Percentiles rank a stretch among this genome's conserved stretches.
phyloP scores from a whole-genome alignment of 140 eudicot species.

The Cichorium intybus region DNA sequence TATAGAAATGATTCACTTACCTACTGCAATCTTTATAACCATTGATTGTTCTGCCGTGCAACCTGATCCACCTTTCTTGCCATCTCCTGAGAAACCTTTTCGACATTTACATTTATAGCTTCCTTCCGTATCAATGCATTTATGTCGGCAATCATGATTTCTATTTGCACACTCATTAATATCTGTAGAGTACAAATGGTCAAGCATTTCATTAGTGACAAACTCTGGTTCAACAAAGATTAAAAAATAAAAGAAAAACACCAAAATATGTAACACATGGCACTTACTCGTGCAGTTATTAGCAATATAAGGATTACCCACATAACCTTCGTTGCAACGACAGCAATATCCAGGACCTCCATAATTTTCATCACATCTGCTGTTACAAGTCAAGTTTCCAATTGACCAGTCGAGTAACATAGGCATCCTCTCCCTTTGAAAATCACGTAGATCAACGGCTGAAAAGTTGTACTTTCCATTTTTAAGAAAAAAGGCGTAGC shows the following conservation, averaged over 20 bases:
- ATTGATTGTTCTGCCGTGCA: neutral
- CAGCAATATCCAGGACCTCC: constrained; percentile 25
- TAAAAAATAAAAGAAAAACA: neutral
- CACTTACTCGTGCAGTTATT: constrained; percentile 1
- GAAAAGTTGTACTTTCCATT: neutral
- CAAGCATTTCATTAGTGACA: too few species aligned
- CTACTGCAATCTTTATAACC: neutral
- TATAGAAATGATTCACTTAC: too few species aligned
- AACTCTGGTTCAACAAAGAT: neutral
- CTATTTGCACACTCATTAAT: constrained; percentile 12
- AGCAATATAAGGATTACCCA: constrained; percentile 20
- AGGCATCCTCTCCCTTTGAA: neutral
- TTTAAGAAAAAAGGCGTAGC: constrained; percentile 16
- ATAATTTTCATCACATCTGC: neutral
- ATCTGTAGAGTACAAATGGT: constrained; percentile 16
- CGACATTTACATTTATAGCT: constrained; percentile 8
- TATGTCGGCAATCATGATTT: neutral
- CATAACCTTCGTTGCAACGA: constrained; percentile 5
- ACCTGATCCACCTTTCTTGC: constrained; percentile 8
- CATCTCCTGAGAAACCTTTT: constrained; percentile 26
- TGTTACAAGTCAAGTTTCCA: constrained; percentile 20
- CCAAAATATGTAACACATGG: neutral
- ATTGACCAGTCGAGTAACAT: too few species aligned
- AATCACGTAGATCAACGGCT: neutral
- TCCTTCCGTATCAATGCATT: constrained; percentile 11